These are phyloP conservation scores for Suhomyces tanzawaensis DNA, from an alignment of 805 yeast species.

Conservation along the genomic window DNA sequence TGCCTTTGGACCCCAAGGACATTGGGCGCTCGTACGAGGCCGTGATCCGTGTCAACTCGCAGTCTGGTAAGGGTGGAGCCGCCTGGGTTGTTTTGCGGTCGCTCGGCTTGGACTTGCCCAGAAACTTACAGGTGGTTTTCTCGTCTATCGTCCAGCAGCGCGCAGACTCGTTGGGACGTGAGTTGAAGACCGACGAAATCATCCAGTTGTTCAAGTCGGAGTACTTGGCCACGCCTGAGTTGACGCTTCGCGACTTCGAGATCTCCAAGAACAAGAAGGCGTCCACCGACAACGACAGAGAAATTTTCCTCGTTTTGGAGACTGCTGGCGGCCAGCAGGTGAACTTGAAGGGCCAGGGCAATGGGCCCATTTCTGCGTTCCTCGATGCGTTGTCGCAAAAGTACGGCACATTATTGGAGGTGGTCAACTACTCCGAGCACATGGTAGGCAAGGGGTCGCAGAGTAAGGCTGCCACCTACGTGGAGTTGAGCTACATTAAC, in stretches of 20 bases:
- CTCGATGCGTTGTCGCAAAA: constrained; percentile 58
- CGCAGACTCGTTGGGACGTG: constrained; percentile 69
- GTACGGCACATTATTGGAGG: constrained; percentile 55
- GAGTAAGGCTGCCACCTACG: constrained; percentile 73
- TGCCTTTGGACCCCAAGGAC: constrained; percentile 79
- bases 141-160: constrained; percentile 59
- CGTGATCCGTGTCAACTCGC: constrained; percentile 79
- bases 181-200: constrained; percentile 66
- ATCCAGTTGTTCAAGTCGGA: constrained; percentile 51
- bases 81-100: constrained; percentile 76
- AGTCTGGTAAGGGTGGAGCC: constrained; percentile 87
- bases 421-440: constrained; percentile 68
- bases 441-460: constrained; percentile 69
- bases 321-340: constrained; percentile 11
- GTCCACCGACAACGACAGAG: constrained; percentile 15
- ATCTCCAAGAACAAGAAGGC: constrained; percentile 18
- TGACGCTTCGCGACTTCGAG: constrained; percentile 22
- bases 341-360: constrained; percentile 58
- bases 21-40: constrained; percentile 81
- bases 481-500: constrained; percentile 45
- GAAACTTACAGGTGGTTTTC: constrained; percentile 66
- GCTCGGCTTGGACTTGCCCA: constrained; percentile 71
- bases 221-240: constrained; percentile 38
- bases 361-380: constrained; percentile 77
- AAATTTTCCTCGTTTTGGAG: constrained; percentile 19